Evolutionary conservation across 116 monocot genomes (phyloP), one percentile per base, ranked within the genome.

Genomic region (Iris pallida): DNA sequence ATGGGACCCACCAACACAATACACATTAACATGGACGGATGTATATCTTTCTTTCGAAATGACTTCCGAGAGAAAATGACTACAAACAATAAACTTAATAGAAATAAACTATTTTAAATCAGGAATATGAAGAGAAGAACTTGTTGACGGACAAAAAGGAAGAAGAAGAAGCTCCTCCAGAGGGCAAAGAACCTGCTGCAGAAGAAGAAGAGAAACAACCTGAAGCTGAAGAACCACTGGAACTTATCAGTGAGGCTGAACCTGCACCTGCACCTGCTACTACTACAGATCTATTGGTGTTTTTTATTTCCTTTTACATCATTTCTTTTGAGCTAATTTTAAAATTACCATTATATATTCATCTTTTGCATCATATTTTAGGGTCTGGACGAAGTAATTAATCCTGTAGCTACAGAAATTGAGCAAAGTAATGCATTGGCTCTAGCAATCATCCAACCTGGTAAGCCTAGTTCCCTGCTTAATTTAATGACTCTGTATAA

Each of bases 381-480:
- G 95, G 84, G 82, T 63, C 74, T 86, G 71, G 69, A 84, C 63
- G 68, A 80, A 69, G 80, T 83, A 70, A 65, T 91, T 59, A 82
- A 77, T 64, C 84, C 95, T 43, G 57, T 54, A 12, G 91, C 82
- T 55, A 82, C 78, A 42, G 89, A 95, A 75, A 80, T 95, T 57
- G 91, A 95, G 68, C 84, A 91, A 49, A 95, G 60, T 76, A 95
- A 95, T 67, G 88, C 91, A 42, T 59, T 88, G 80, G 91, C 95
- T 76, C 78, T 95, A 42, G 89, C 89, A 42, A 86, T 95, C 72
- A 68, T 86, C 43, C 67, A 78, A 52, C 80, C 84, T 62, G 90
- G 93, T 89, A 78, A 10, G 19, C 30, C 41, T 8, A 9, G 59
- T 41, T 11, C n/a, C 64, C 18, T 47, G 61, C 20, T 61, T 30